Evolutionary conservation across 2,329 filamentous ascomycete genomes (phyloP).

Genomic region (Hypoxylon rubiginosum): DNA sequence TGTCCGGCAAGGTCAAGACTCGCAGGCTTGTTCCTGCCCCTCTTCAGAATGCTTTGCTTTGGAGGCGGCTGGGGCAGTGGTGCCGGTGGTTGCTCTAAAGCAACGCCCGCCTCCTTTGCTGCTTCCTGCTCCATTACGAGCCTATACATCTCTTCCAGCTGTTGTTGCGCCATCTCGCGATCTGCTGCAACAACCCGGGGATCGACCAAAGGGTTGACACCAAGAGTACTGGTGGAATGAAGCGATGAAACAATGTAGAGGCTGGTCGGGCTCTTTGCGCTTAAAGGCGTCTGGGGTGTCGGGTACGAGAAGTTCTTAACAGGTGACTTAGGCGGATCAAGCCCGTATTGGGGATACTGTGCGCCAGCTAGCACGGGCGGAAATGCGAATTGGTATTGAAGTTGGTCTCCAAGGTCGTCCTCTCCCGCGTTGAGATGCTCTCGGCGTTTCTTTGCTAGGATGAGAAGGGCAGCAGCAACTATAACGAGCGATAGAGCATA

Average conservation of each 20-base stretch:
- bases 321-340: slow-evolving; percentile 56
- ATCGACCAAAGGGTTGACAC: slow-evolving; percentile 80
- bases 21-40: slow-evolving; percentile 53
- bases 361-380: slow-evolving; percentile 40
- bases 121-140: slow-evolving; percentile 92
- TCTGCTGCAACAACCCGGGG: slow-evolving; percentile 81
- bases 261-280: slow-evolving; percentile 50
- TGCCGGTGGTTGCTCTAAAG: slow-evolving; percentile 59
- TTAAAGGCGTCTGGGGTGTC: slow-evolving; percentile 52
- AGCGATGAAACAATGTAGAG: slow-evolving; percentile 63
- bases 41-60: slow-evolving; percentile 65
- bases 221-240: slow-evolving; percentile 65
- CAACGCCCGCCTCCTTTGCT: slow-evolving; percentile 70
- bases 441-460: slow-evolving; percentile 69
- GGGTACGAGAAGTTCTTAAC: slow-evolving; percentile 67
- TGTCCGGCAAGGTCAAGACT: slow-evolving; percentile 59
- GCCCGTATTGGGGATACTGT: slow-evolving; percentile 43
- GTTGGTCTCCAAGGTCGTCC: slow-evolving; percentile 61
- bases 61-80: slow-evolving; percentile 53
- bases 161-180: slow-evolving; percentile 79
- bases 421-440: slow-evolving; percentile 66
- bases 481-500: slow-evolving; percentile 84
- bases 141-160: slow-evolving; percentile 91
- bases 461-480: slow-evolving; percentile 75
- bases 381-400: slow-evolving; percentile 45